These are phyloP conservation scores for Scenedesmus sp. DNA, from an alignment of 163 green algal genomes.

Conservation along the genomic window DNA sequence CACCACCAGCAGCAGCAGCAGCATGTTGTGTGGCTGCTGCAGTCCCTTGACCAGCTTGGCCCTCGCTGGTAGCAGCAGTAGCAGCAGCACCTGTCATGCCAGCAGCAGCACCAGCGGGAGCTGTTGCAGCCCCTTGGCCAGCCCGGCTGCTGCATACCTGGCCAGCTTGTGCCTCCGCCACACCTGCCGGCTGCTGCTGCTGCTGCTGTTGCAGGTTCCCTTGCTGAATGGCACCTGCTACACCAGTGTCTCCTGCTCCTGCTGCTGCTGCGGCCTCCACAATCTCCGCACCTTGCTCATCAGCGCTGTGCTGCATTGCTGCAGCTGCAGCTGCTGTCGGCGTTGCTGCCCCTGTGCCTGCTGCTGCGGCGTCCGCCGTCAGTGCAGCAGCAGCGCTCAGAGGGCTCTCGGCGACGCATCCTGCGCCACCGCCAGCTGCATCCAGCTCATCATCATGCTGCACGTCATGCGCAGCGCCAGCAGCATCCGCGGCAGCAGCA, in stretches of 20 bases:
- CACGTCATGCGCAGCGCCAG: background rate
- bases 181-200: background rate
- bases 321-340: constrained; percentile 2
- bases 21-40: background rate
- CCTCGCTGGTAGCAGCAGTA: background rate
- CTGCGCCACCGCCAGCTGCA: background rate
- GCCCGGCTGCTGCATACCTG: constrained; percentile 4
- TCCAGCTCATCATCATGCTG: background rate
- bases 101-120: background rate
- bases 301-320: background rate
- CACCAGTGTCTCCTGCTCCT: background rate
- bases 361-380: background rate
- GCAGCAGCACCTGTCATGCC: background rate
- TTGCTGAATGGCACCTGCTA: background rate
- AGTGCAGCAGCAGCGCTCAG: constrained; percentile 8
- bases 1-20: background rate
- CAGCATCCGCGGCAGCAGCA: background rate
- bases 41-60: background rate
- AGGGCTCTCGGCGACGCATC: background rate
- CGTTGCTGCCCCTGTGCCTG: background rate
- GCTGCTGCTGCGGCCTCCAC: background rate
- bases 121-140: background rate
- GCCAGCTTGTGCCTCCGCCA: background rate
- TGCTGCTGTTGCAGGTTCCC: background rate
- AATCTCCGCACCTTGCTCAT: background rate